phyloP scores from a whole-genome alignment of 2,329 filamentous ascomycete genomes.

The Talaromyces marneffei region DNA sequence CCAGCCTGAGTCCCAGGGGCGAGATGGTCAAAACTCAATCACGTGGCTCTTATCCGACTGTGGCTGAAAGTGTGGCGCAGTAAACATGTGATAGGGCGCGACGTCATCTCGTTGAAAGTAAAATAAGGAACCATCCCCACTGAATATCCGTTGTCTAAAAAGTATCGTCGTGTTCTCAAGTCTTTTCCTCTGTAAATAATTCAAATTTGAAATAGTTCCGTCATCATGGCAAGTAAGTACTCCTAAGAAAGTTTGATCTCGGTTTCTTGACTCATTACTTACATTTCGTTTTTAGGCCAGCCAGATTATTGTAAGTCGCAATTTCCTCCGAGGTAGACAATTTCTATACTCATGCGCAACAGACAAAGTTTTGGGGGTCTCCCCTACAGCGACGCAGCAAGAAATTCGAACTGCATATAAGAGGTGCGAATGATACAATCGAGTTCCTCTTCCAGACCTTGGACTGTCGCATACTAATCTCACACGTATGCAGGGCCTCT shows the following conservation, averaged over 20 bases:
- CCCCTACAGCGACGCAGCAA: conserved; percentile 67
- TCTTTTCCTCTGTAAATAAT: not conserved
- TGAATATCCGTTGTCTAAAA: not conserved
- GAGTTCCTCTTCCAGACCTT: not conserved
- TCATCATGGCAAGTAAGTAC: conserved; percentile 9
- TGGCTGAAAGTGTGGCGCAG: conserved; percentile 13
- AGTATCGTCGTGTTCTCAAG: not conserved
- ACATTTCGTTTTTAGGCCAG: conserved; percentile 18
- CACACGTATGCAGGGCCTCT: conserved; percentile 57
- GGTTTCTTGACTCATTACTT: not conserved
- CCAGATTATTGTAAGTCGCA: conserved; percentile 38
- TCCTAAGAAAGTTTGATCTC: not conserved
- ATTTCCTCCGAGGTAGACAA: conserved; percentile 3
- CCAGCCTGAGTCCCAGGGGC: too few relatives aligned
- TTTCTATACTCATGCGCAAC: not conserved
- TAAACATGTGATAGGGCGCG: conserved; percentile 8
- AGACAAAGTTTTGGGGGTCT: conserved; percentile 71
- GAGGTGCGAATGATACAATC: conserved; percentile 55
- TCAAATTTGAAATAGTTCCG: not conserved
- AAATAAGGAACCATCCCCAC: not conserved
- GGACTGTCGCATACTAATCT: not conserved
- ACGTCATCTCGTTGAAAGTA: conserved; percentile 4
- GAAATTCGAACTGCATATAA: conserved; percentile 96
- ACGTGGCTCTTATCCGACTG: not conserved
- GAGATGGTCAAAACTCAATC: not conserved